phyloP scores from a whole-genome alignment of 2,329 filamentous ascomycete genomes.

The Trichoderma arundinaceum region DNA sequence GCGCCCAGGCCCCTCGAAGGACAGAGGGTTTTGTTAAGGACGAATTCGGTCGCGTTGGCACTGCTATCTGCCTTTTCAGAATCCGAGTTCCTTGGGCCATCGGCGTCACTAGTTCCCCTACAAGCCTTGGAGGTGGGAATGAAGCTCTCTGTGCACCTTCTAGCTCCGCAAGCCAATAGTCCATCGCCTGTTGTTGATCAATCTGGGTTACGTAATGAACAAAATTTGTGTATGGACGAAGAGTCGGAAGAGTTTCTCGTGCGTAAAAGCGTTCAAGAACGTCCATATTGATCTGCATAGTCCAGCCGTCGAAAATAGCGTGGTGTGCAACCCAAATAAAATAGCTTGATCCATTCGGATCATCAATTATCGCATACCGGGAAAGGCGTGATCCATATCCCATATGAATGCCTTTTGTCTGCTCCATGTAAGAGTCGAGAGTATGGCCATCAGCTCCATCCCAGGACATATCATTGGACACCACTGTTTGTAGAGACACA shows the following conservation, averaged over 20 bases:
- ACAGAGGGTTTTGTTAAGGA: constrained; percentile 34
- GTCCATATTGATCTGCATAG: constrained; percentile 15
- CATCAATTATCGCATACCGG: constrained; percentile 17
- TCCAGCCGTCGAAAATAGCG: constrained; percentile 37
- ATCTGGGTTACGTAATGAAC: constrained; percentile 26
- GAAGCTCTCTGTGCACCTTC: constrained; percentile 10
- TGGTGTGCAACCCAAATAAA: constrained; percentile 38
- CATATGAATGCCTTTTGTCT: neutral
- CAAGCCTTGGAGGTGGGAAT: constrained; percentile 9
- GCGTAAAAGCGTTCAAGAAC: constrained; percentile 24
- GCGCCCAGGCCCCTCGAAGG: constrained; percentile 38
- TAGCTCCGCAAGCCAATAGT: constrained; percentile 19
- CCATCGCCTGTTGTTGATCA: neutral
- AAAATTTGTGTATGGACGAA: constrained; percentile 31
- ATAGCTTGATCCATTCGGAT: neutral
- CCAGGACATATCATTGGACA: constrained; percentile 27
- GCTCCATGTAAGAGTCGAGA: neutral
- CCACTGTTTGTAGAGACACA: constrained; percentile 28
- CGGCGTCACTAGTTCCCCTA: neutral
- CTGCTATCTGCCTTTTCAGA: neutral
- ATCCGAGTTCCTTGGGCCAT: neutral
- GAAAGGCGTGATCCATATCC: constrained; percentile 20
- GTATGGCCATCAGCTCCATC: neutral
- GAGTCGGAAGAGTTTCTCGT: neutral
- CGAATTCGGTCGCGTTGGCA: neutral